These are phyloP conservation scores for Claviceps spartinae DNA, from an alignment of 2,329 filamentous ascomycete genomes.

Conservation along the genomic window DNA sequence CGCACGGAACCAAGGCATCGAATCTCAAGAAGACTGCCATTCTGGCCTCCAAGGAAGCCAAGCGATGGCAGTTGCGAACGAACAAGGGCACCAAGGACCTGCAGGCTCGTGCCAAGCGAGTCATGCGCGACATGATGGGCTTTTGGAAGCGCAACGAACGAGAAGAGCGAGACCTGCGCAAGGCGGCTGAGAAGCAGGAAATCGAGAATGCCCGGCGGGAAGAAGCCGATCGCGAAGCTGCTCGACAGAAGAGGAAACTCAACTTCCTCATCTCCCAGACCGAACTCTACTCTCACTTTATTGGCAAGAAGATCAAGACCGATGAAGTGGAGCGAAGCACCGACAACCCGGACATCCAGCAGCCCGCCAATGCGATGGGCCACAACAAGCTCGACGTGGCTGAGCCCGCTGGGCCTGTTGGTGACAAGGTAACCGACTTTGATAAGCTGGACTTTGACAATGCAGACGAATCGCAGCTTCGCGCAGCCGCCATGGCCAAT, in stretches of 20 bases:
- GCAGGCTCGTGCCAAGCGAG: conserved; percentile 89
- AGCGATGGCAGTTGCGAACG: conserved; percentile 90
- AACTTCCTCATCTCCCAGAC: conserved; percentile 99
- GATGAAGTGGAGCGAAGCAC: conserved; percentile 86
- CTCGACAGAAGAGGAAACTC: conserved; percentile 93
- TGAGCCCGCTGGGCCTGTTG: conserved; percentile 40
- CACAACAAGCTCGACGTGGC: conserved; percentile 34
- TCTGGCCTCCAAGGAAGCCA: conserved; percentile 90
- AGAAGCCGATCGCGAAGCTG: conserved; percentile 93
- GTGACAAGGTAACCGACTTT: conserved; percentile 75
- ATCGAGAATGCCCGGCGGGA: conserved; percentile 93
- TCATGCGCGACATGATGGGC: conserved; percentile 98
- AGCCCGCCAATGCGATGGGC: conserved; percentile 28
- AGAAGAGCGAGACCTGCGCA: conserved; percentile 86
- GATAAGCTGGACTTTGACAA: conserved; percentile 92
- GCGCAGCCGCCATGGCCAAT: conserved; percentile 81
- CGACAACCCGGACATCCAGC: conserved; percentile 60
- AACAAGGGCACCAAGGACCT: conserved; percentile 99
- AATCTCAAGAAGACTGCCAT: conserved; percentile 97
- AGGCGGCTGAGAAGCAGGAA: conserved; percentile 89
- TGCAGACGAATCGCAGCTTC: conserved; percentile 73
- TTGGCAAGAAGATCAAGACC: conserved; percentile 98
- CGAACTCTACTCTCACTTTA: conserved; percentile 97
- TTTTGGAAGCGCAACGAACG: conserved; percentile 99
- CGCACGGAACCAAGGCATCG: conserved; percentile 75